Percentiles rank a stretch among this genome's conserved stretches.
phyloP scores from a whole-genome alignment of 495 filamentous ascomycete species.

The Aspergillus steynii region DNA sequence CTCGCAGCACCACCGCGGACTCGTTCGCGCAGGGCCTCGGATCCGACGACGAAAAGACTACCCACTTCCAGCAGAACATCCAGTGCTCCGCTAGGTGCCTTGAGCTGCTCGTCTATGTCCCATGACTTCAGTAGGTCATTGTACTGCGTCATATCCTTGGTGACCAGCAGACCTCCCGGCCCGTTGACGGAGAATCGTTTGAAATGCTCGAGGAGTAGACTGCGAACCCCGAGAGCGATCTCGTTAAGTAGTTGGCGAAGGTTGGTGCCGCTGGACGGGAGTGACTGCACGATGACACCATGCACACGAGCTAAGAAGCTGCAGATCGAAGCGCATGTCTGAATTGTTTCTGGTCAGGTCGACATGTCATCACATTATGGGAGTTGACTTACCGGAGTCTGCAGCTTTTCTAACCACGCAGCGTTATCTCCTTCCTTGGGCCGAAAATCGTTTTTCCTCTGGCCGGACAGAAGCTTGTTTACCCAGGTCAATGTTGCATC shows the following conservation, averaged over 20 bases:
- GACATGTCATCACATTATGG: not conserved
- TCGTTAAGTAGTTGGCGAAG: constrained; percentile 78
- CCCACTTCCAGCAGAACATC: constrained; percentile 91
- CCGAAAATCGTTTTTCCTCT: constrained; percentile 91
- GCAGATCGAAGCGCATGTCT: constrained; percentile 76
- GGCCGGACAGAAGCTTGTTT: constrained; percentile 67
- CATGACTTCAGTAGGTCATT: constrained; percentile 77
- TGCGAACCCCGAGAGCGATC: constrained; percentile 75
- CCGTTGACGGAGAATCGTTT: constrained; percentile 90
- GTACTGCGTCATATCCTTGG: constrained; percentile 93
- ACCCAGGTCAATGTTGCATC: constrained; percentile 82
- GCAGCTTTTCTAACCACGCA: constrained; percentile 72
- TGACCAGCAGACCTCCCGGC: constrained; percentile 90
- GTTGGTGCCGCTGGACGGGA: constrained; percentile 73
- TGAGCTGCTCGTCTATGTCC: constrained; percentile 65
- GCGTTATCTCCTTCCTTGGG: constrained; percentile 81
- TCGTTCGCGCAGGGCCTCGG: constrained; percentile 82
- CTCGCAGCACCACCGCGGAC: constrained; percentile 55
- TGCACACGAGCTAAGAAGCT: constrained; percentile 71
- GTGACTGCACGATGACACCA: constrained; percentile 58
- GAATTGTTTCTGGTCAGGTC: constrained; percentile 1
- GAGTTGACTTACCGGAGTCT: constrained; percentile 61
- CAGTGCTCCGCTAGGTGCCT: constrained; percentile 61
- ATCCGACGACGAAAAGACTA: constrained; percentile 93
- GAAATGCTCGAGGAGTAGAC: constrained; percentile 84